These are phyloP conservation scores for Magnolia officinalis DNA, from an alignment of 164 flowering plant species.

Conservation along the genomic window DNA sequence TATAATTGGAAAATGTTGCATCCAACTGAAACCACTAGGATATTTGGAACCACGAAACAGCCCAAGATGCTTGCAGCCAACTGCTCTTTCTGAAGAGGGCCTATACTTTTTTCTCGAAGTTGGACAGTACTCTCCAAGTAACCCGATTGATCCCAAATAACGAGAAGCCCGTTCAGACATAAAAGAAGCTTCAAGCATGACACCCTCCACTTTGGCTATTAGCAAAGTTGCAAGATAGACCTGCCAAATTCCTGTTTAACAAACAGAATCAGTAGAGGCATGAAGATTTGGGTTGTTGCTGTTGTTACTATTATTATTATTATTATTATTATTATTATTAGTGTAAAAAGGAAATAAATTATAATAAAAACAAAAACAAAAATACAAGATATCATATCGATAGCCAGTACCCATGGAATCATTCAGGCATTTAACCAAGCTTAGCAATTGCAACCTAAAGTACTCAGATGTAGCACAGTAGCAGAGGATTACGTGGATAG, in stretches of 20 bases:
- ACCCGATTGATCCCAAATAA: constrained; percentile 57
- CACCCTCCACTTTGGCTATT: constrained; percentile 51
- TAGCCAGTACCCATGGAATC: too few species aligned
- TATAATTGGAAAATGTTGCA: constrained; percentile 28
- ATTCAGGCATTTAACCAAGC: too few species aligned
- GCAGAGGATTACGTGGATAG: too few species aligned
- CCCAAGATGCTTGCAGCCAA: constrained; percentile 47
- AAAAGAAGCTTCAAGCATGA: constrained; percentile 53
- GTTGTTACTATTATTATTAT: too few species aligned
- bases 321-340: too few species aligned
- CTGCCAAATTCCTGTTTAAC: background rate
- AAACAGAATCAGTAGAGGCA: background rate
- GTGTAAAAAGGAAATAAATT: background rate
- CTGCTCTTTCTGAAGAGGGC: constrained; percentile 15
- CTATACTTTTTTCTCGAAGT: constrained; percentile 45
- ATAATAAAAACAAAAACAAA: too few species aligned
- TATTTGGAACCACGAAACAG: constrained; percentile 9
- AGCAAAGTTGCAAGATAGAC: background rate
- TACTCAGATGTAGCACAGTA: too few species aligned
- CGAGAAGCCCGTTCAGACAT: constrained; percentile 64
- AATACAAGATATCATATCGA: too few species aligned
- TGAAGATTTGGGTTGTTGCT: too few species aligned
- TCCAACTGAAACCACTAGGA: constrained; percentile 26
- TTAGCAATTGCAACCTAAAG: too few species aligned
- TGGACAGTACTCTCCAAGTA: constrained; percentile 70